Conservation (phyloP, 768 basidiomycete species). For the Ephemerocybe angulata region DNA sequence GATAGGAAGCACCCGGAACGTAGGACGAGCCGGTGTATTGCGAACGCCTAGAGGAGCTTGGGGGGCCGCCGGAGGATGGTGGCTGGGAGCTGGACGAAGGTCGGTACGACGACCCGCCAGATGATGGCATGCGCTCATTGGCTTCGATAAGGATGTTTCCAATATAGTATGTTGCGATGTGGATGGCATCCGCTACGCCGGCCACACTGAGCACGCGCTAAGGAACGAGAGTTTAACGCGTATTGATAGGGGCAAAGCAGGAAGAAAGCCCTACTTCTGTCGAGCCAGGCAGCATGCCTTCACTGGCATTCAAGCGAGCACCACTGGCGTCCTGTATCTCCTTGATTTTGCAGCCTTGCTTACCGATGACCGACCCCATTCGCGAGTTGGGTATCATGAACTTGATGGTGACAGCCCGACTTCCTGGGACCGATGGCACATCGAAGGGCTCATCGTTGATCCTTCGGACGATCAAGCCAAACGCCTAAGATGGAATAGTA, state of each 20-base stretch:
- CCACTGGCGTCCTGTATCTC: slow-evolving; percentile 99
- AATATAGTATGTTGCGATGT: slow-evolving; percentile 99
- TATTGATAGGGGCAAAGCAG: neutral
- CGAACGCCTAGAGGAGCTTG: slow-evolving; percentile 23
- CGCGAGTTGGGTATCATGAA: slow-evolving; percentile 99
- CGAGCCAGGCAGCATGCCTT: slow-evolving; percentile 98
- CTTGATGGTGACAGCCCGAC: slow-evolving; percentile 97
- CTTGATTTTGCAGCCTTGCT: slow-evolving; percentile 96
- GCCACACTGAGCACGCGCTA: slow-evolving; percentile 97
- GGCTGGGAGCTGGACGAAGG: slow-evolving; percentile 39
- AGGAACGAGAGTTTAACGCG: slow-evolving; percentile 2
- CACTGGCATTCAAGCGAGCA: slow-evolving; percentile 92
- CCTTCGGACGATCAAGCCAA: slow-evolving; percentile 95
- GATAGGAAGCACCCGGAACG: slow-evolving; percentile 48
- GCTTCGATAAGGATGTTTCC: slow-evolving; percentile 96
- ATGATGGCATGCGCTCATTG: slow-evolving; percentile 76
- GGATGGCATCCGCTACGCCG: slow-evolving; percentile 97
- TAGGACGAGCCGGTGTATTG: slow-evolving; percentile 51
- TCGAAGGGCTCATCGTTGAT: slow-evolving; percentile 99
- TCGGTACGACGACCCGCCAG: slow-evolving; percentile 61
- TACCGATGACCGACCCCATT: slow-evolving; percentile 99
- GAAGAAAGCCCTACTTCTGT: slow-evolving; percentile 70
- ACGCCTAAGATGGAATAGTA: slow-evolving; percentile 59
- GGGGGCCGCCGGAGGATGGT: no score
- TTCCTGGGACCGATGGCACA: slow-evolving; percentile 94